phyloP scores from a whole-genome alignment of 2,329 filamentous ascomycete genomes.

The Diaporthe batatas region DNA sequence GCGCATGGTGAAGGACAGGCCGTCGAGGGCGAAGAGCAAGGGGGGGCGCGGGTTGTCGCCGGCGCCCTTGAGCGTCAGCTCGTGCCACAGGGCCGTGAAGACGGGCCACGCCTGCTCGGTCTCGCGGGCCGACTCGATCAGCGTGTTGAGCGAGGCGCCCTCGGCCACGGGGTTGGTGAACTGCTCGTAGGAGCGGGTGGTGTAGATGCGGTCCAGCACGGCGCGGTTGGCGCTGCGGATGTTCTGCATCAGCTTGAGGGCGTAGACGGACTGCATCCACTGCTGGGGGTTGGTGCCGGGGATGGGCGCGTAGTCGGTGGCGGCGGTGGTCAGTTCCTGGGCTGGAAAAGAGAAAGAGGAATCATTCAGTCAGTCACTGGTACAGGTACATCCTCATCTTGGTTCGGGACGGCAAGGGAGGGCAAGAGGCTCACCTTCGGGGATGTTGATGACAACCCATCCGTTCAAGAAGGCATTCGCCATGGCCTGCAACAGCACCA shows the following conservation, averaged over 20 bases:
- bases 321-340: constrained; percentile 83
- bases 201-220: constrained; percentile 68
- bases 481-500: constrained; percentile 86
- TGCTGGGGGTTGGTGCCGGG: constrained; percentile 67
- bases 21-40: constrained; percentile 83
- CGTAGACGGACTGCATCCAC: constrained; percentile 86
- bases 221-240: constrained; percentile 79
- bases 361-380: constrained; percentile 16
- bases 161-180: constrained; percentile 65
- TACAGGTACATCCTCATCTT: not conserved
- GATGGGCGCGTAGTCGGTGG: constrained; percentile 83
- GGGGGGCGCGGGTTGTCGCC: constrained; percentile 60
- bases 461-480: constrained; percentile 83
- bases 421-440: constrained; percentile 77
- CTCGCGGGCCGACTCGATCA: constrained; percentile 80
- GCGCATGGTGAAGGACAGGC: constrained; percentile 84
- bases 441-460: constrained; percentile 91
- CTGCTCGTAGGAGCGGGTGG: constrained; percentile 60
- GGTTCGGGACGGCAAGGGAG: not conserved
- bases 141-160: constrained; percentile 73
- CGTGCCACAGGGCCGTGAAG: constrained; percentile 84
- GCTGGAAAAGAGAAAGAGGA: constrained; percentile 59
- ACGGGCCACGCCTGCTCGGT: constrained; percentile 83
- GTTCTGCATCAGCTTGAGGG: constrained; percentile 78
- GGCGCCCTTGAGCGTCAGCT: constrained; percentile 70